Evolutionary conservation across 1,139 yeast species (phyloP).

Genomic region (Hansenula lynferdii): DNA sequence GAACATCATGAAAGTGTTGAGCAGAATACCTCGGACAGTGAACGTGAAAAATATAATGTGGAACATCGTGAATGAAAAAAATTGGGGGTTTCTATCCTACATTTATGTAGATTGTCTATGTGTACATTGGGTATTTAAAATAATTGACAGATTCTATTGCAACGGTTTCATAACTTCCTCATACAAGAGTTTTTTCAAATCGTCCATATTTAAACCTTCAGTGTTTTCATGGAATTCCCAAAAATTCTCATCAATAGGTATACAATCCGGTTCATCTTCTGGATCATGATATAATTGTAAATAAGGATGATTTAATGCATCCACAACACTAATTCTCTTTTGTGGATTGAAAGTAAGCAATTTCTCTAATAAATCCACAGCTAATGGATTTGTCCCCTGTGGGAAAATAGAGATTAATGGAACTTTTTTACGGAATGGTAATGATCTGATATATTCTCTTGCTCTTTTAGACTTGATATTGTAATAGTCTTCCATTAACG

Average conservation of each 20-base stretch:
- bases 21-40: background rate
- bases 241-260: constrained; percentile 69
- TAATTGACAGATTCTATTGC: too few species aligned
- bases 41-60: background rate
- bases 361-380: constrained; percentile 70
- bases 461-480: constrained; percentile 83
- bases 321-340: constrained; percentile 71
- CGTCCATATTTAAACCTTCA: constrained; percentile 63
- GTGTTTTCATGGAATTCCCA: constrained; percentile 79
- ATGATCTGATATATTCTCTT: constrained; percentile 72
- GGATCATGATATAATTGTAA: constrained; percentile 76
- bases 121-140: too few species aligned
- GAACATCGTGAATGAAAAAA: background rate
- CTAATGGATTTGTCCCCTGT: constrained; percentile 54
- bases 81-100: background rate
- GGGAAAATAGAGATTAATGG: constrained; percentile 53
- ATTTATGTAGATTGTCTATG: too few species aligned
- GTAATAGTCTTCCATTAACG: constrained; percentile 73
- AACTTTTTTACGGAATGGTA: constrained; percentile 59
- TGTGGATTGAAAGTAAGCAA: constrained; percentile 78
- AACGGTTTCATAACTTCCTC: constrained; percentile 24
- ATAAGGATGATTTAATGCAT: constrained; percentile 82
- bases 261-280: constrained; percentile 75
- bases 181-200: constrained; percentile 58
- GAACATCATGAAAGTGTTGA: background rate